Evolutionary conservation across 805 yeast species (phyloP).

Genomic region (Lachancea meyersii): DNA sequence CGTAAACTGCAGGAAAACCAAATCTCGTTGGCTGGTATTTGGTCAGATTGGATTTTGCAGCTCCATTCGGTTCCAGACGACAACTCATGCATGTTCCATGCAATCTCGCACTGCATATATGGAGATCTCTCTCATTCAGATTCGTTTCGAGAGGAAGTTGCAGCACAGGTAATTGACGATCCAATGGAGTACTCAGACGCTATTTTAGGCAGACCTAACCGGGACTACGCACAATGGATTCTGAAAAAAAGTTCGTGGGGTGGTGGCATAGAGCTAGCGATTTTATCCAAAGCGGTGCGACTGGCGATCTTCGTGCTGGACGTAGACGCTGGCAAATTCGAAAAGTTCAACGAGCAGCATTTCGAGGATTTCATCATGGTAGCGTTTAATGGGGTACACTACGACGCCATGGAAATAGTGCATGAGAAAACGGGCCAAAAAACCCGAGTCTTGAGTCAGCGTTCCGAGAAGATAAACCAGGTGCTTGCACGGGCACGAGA

Average conservation of each 20-base stretch:
- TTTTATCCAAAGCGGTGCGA: conserved; percentile 47
- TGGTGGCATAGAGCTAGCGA: conserved; percentile 71
- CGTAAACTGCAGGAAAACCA: conserved; percentile 7
- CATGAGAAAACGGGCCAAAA: conserved; percentile 19
- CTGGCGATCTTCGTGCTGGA: conserved; percentile 56
- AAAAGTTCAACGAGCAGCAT: conserved; percentile 45
- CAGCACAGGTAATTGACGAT: conserved; percentile 38
- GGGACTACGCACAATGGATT: conserved; percentile 58
- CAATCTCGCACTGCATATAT: conserved; percentile 49
- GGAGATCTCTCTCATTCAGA: conserved; percentile 39
- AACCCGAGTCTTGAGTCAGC: conserved; percentile 38
- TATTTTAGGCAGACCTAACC: conserved; percentile 46
- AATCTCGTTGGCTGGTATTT: conserved; percentile 5
- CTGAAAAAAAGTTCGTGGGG: conserved; percentile 62
- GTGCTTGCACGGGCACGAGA: conserved; percentile 35
- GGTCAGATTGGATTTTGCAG: conserved; percentile 26
- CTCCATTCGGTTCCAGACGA: conserved; percentile 66
- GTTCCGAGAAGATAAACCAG: conserved; percentile 27
- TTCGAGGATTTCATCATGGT: conserved; percentile 43
- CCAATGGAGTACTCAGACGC: conserved; percentile 47
- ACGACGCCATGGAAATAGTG: conserved; percentile 52
- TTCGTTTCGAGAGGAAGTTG: conserved; percentile 48
- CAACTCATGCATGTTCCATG: conserved; percentile 69
- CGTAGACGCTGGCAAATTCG: conserved; percentile 53
- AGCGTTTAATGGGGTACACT: conserved; percentile 67